A percentile compares a stretch with the other conserved stretches of the same genome.
Conservation (phyloP, 305 asterid genomes). For the Euphrasia arctica region DNA sequence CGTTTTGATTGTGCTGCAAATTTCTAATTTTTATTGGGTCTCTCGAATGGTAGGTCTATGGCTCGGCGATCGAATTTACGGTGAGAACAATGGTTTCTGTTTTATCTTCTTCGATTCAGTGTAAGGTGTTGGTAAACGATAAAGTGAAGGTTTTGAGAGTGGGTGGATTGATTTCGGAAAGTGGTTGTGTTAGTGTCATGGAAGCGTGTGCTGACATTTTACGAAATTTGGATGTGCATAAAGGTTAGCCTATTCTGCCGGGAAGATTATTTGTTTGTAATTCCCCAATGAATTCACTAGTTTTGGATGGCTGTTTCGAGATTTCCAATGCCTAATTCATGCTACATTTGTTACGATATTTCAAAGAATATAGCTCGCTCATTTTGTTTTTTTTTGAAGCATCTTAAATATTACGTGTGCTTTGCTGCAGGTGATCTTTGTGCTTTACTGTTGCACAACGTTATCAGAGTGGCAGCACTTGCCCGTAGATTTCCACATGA, state of each 20-base stretch:
- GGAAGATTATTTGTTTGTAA: background rate
- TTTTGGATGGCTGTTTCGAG: background rate
- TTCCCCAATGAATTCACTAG: background rate
- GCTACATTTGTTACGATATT: constrained; percentile 9
- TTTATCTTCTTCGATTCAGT: constrained; percentile 54
- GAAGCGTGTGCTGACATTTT: constrained; percentile 48
- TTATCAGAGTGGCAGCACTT: constrained; percentile 48
- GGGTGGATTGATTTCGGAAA: constrained; percentile 49
- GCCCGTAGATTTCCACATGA: constrained; percentile 33
- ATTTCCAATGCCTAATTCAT: background rate
- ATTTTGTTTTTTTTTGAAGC: background rate
- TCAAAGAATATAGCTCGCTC: background rate
- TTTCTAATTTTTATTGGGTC: background rate
- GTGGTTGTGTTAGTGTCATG: constrained; percentile 41
- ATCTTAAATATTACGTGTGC: constrained; percentile 5
- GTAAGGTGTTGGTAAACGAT: constrained; percentile 41
- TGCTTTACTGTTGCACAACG: constrained; percentile 43
- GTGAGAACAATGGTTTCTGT: constrained; percentile 52
- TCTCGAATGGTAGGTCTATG: constrained; percentile 46
- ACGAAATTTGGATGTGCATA: constrained; percentile 39
- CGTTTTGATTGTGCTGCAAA: background rate
- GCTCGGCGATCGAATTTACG: constrained; percentile 45
- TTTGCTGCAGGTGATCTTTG: constrained; percentile 55
- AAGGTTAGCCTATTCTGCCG: constrained; percentile 37
- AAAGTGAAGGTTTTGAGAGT: constrained; percentile 42